These are phyloP conservation scores for Acidiella bohemica DNA, from an alignment of 495 filamentous ascomycete species.

Conservation along the genomic window DNA sequence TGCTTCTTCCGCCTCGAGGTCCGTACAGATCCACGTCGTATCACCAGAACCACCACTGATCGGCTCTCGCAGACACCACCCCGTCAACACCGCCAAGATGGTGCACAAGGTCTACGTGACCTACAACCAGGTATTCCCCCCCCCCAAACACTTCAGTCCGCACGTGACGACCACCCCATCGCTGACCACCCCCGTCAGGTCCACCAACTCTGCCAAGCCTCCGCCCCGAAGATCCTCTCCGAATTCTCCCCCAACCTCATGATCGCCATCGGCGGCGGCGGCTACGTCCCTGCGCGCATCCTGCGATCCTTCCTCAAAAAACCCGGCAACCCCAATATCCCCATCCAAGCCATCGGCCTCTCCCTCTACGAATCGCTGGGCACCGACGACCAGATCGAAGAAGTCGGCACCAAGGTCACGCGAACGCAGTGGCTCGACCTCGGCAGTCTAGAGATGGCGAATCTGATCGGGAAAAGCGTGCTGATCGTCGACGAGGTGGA, in stretches of 20 bases:
- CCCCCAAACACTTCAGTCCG: not conserved
- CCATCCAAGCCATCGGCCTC: constrained; percentile 97
- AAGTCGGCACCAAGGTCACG: constrained; percentile 81
- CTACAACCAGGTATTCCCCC: constrained; percentile 57
- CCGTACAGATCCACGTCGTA: not conserved
- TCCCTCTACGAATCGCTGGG: constrained; percentile 83
- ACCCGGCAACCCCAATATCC: constrained; percentile 79
- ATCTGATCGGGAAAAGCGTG: constrained; percentile 90
- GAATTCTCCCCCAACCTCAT: constrained; percentile 86
- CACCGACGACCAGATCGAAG: constrained; percentile 47
- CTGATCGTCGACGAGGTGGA: constrained; percentile 99
- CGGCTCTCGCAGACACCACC: too few relatives aligned
- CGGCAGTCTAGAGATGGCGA: constrained; percentile 73
- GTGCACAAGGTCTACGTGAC: constrained; percentile 85
- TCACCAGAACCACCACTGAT: not conserved
- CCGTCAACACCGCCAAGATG: constrained; percentile 44
- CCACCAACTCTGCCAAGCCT: constrained; percentile 86
- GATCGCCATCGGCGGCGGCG: constrained; percentile 96
- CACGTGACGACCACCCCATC: not conserved
- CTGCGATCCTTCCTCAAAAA: constrained; percentile 95
- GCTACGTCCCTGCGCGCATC: constrained; percentile 94
- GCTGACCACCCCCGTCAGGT: constrained; percentile 41
- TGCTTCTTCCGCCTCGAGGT: too few relatives aligned
- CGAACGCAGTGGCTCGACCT: constrained; percentile 98
- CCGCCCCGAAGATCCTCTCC: constrained; percentile 66